A percentile compares a stretch with the other conserved stretches of the same genome.
Conservation (phyloP, 768 basidiomycete species). For the Auriscalpium vulgare region DNA sequence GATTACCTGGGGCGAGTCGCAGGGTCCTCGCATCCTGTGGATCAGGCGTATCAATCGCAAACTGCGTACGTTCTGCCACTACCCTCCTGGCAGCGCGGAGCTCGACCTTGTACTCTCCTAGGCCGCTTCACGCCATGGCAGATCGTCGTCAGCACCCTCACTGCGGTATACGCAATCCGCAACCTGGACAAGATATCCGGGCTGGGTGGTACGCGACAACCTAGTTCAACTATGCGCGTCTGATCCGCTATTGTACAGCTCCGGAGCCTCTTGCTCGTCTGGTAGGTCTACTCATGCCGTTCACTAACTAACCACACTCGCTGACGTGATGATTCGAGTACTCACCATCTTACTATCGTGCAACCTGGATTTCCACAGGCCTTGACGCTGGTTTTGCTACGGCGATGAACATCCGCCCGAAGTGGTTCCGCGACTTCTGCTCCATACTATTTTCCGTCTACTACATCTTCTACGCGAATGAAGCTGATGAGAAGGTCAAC, state of each 20-base stretch:
- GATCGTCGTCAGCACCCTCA: conserved; percentile 79
- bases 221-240: too few species aligned
- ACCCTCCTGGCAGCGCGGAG: not conserved
- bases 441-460: conserved; percentile 82
- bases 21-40: conserved; percentile 62
- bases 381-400: conserved; percentile 97
- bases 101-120: not conserved
- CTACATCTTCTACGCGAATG: conserved; percentile 83
- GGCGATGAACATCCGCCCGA: conserved; percentile 86
- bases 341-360: conserved; percentile 88
- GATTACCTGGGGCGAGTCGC: conserved; percentile 54
- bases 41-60: conserved; percentile 48
- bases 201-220: conserved; percentile 52
- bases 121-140: conserved; percentile 97
- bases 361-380: conserved; percentile 90
- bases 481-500: conserved; percentile 89
- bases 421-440: conserved; percentile 84
- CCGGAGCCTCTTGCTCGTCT: conserved; percentile 89
- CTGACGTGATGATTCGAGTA: conserved; percentile 42
- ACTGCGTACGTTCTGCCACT: conserved; percentile 40
- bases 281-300: conserved; percentile 35
- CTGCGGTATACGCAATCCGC: conserved; percentile 71
- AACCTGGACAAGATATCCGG: conserved; percentile 85
- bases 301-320: not conserved
- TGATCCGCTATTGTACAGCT: conserved; percentile 34